phyloP scores from a whole-genome alignment of 129 eudicot genomes.

The Helianthus tuberosus region DNA sequence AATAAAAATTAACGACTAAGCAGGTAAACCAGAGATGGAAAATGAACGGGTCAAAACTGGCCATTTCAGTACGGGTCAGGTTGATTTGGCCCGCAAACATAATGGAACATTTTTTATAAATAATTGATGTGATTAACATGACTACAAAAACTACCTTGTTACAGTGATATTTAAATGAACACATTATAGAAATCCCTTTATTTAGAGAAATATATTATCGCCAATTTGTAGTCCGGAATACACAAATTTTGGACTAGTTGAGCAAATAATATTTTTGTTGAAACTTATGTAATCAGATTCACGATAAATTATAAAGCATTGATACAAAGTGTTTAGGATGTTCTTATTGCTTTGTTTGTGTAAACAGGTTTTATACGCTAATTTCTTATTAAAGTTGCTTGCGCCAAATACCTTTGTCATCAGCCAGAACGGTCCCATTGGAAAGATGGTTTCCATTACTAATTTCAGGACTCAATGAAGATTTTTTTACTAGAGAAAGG shows the following conservation, averaged over 20 bases:
- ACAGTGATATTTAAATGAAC: too few relatives aligned
- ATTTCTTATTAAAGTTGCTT: not conserved
- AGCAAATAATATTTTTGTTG: not conserved
- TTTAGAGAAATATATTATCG: too few relatives aligned
- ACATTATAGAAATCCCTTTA: too few relatives aligned
- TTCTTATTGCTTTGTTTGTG: too few relatives aligned
- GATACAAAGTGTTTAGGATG: not conserved
- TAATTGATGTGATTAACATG: not conserved
- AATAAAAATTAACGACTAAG: not conserved
- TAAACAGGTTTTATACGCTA: not conserved
- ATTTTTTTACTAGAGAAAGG: conserved; percentile 50
- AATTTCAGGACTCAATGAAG: conserved; percentile 37
- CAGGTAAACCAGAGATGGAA: conserved; percentile 5
- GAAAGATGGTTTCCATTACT: conserved; percentile 33
- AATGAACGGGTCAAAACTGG: conserved; percentile 1
- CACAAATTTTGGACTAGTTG: not conserved
- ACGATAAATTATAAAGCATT: not conserved
- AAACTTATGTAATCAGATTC: not conserved
- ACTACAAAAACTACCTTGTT: not conserved
- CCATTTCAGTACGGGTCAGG: not conserved
- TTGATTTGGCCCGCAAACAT: not conserved
- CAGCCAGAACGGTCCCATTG: conserved; percentile 37
- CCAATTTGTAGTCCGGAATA: not conserved
- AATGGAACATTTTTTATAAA: not conserved
- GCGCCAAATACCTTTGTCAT: conserved; percentile 38